These are phyloP conservation scores for Achaetomium macrosporum DNA, from an alignment of 2,329 filamentous ascomycete genomes.

Conservation along the genomic window DNA sequence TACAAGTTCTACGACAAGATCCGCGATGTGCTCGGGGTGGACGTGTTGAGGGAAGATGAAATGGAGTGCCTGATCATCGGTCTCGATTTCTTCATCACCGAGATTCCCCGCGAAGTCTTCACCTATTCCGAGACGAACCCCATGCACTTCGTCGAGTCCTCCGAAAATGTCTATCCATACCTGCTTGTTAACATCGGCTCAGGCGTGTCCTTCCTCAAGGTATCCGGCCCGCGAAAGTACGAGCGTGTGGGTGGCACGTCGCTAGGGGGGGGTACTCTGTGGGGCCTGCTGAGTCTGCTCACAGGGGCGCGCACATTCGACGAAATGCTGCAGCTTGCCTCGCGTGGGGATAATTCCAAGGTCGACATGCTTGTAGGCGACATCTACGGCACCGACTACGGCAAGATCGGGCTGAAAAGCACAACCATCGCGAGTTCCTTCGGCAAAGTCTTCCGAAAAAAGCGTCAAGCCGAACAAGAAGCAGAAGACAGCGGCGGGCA, in stretches of 20 bases:
- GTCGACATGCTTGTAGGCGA: slow-evolving; percentile 97
- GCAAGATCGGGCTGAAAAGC: slow-evolving; percentile 92
- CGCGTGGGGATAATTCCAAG: slow-evolving; percentile 81
- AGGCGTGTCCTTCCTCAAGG: slow-evolving; percentile 94
- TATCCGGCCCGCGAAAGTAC: slow-evolving; percentile 80
- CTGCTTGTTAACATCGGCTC: slow-evolving; percentile 97
- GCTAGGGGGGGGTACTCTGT: slow-evolving; percentile 92
- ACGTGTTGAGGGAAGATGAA: slow-evolving; percentile 89
- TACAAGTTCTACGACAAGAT: slow-evolving; percentile 97
- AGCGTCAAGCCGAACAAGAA: slow-evolving; percentile 71
- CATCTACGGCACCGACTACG: slow-evolving; percentile 94
- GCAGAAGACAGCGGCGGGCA: slow-evolving; percentile 66
- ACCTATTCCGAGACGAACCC: slow-evolving; percentile 88
- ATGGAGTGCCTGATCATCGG: slow-evolving; percentile 98
- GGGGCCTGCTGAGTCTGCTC: slow-evolving; percentile 85
- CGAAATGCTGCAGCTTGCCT: slow-evolving; percentile 91
- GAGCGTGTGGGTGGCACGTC: slow-evolving; percentile 92
- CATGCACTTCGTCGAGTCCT: slow-evolving; percentile 78
- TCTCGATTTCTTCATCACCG: slow-evolving; percentile 97
- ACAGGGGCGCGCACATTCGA: slow-evolving; percentile 96
- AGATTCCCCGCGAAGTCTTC: slow-evolving; percentile 95
- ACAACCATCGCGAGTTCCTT: slow-evolving; percentile 95
- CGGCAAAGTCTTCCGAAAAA: slow-evolving; percentile 93
- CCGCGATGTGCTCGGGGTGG: slow-evolving; percentile 72
- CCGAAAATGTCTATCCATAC: slow-evolving; percentile 86